Percentiles rank a stretch among this genome's conserved stretches.
Conservation (phyloP, 805 yeast genomes). For the Grigorovia yakushimaensis region DNA sequence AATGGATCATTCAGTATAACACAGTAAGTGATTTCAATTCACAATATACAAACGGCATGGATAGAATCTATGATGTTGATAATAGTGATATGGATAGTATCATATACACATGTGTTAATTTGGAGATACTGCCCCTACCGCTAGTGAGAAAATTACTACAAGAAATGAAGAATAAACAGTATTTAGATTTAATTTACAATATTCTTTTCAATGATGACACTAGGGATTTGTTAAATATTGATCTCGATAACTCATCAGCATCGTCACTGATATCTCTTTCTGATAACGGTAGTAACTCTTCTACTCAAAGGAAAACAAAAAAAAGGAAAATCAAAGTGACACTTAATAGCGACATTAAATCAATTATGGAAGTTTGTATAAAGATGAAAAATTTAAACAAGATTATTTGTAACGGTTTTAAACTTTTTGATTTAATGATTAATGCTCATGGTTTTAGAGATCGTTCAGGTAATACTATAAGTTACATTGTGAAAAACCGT, state of each 20-base stretch:
- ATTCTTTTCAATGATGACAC: background rate
- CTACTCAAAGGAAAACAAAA: too few species aligned
- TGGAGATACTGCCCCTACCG: background rate
- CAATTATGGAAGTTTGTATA: conserved; percentile 7
- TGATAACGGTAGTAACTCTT: background rate
- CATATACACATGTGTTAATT: background rate
- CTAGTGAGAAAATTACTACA: background rate
- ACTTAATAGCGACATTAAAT: background rate
- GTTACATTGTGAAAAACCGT: conserved; percentile 16
- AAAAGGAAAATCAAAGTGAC: background rate
- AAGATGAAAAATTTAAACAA: conserved; percentile 15
- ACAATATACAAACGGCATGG: background rate
- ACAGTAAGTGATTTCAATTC: conserved; percentile 3
- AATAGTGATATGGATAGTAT: background rate
- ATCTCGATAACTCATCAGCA: background rate
- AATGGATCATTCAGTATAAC: conserved; percentile 14
- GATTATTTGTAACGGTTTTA: conserved; percentile 13
- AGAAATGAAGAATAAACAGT: background rate
- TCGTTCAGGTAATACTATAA: conserved; percentile 22
- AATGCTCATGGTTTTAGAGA: conserved; percentile 26
- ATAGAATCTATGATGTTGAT: background rate
- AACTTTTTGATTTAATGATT: conserved; percentile 16
- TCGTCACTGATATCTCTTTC: background rate
- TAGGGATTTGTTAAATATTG: background rate
- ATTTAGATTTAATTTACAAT: background rate